Percentiles rank a stretch among this genome's conserved stretches.
Evolutionary conservation across 1,284 basidiomycete species (phyloP).

Genomic region (Stereum hirsutum): DNA sequence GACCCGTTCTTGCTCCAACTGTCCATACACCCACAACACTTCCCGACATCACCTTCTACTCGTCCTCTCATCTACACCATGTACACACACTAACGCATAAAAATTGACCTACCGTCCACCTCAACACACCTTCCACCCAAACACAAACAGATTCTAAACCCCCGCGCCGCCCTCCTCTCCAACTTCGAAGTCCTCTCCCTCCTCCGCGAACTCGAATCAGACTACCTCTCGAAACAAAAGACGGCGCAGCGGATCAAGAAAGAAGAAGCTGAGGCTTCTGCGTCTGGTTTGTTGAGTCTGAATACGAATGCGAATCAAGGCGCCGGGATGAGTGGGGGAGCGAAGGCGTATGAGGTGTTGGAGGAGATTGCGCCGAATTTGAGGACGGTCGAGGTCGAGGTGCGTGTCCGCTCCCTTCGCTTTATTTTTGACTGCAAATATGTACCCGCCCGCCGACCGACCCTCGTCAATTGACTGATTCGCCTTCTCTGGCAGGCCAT

Average conservation of each 20-base stretch:
- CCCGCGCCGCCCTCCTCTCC: constrained; percentile 72
- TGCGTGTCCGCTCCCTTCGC: constrained; percentile 25
- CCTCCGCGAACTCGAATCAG: constrained; percentile 68
- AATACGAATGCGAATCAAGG: constrained; percentile 18
- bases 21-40: too few species aligned
- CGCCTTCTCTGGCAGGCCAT: constrained; percentile 48
- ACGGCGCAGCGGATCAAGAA: constrained; percentile 61
- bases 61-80: neutral
- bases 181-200: constrained; percentile 83
- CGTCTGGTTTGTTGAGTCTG: too few species aligned
- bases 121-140: too few species aligned
- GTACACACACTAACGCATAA: neutral
- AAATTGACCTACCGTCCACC: too few species aligned
- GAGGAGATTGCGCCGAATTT: constrained; percentile 71
- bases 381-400: constrained; percentile 85
- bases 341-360: constrained; percentile 18
- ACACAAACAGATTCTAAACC: constrained; percentile 72
- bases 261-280: constrained; percentile 49
- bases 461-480: neutral
- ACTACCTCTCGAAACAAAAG: constrained; percentile 58
- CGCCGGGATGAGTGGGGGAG: too few species aligned
- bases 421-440: constrained; percentile 2
- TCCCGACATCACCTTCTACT: too few species aligned
- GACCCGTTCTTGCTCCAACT: too few species aligned
- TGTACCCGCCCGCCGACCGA: neutral